These are phyloP conservation scores for Urochloa ruziziensis DNA, from an alignment of 176 grass and related monocot species.

Conservation along the genomic window DNA sequence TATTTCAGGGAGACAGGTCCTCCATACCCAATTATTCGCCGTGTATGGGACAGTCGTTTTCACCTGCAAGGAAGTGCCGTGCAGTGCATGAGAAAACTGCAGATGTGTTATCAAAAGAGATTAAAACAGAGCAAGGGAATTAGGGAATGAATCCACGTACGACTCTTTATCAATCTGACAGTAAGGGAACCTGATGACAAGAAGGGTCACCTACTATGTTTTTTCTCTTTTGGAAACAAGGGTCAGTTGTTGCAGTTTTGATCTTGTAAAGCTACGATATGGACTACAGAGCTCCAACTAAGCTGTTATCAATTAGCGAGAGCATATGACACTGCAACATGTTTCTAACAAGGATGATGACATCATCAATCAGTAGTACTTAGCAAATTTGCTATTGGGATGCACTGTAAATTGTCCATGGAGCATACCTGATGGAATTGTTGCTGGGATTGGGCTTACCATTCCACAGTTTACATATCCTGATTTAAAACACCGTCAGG, in stretches of 20 bases:
- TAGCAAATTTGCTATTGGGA: neutral
- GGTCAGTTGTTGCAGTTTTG: neutral
- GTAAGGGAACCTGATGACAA: neutral
- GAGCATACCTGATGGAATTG: conserved; percentile 12
- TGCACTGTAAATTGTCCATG: neutral
- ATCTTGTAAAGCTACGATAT: neutral
- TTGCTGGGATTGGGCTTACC: neutral
- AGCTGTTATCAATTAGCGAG: neutral
- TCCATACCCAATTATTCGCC: neutral
- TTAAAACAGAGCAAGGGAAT: neutral
- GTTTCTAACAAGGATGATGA: neutral
- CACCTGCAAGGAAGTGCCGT: neutral
- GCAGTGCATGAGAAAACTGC: neutral
- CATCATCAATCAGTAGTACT: neutral
- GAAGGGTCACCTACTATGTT: neutral
- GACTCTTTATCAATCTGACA: neutral
- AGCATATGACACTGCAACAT: neutral
- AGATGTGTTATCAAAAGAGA: neutral
- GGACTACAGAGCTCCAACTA: neutral
- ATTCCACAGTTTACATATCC: conserved; percentile 8
- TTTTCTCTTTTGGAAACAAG: neutral
- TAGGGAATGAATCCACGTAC: neutral
- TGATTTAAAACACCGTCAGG: too few relatives aligned
- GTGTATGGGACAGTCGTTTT: neutral
- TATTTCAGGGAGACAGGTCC: neutral